phyloP scores from a whole-genome alignment of 345 rosid species.

The Camelina sativa region DNA sequence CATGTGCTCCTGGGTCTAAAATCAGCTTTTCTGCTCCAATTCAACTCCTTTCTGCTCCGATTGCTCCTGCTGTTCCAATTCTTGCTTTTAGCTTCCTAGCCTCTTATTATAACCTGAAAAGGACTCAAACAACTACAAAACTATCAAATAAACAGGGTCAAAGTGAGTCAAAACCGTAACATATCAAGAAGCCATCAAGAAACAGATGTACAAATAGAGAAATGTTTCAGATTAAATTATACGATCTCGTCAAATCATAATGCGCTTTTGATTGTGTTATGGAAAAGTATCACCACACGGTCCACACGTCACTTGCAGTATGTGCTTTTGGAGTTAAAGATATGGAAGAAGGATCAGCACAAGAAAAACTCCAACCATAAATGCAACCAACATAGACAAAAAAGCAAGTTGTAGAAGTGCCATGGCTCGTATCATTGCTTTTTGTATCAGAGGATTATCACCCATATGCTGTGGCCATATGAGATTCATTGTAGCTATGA shows the following conservation, averaged over 20 bases:
- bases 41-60: too few relatives aligned
- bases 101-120: too few relatives aligned
- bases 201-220: not conserved
- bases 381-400: constrained; percentile 18
- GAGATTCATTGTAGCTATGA: not conserved
- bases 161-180: too few relatives aligned
- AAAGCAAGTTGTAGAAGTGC: not conserved
- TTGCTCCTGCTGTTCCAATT: too few relatives aligned
- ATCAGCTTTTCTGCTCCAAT: too few relatives aligned
- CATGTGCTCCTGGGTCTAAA: too few relatives aligned
- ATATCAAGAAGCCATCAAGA: constrained; percentile 5
- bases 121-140: too few relatives aligned
- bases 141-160: too few relatives aligned
- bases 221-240: not conserved
- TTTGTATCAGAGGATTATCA: not conserved
- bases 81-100: too few relatives aligned
- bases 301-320: not conserved
- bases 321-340: not conserved
- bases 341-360: not conserved
- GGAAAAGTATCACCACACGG: not conserved
- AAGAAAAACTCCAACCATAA: constrained; percentile 10
- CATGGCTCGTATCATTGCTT: not conserved
- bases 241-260: too few relatives aligned
- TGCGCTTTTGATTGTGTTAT: not conserved
- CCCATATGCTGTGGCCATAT: constrained; percentile 6